These are phyloP conservation scores for Pyrrhoderma lamaoense DNA, from an alignment of 1,284 basidiomycete genomes.

Conservation along the genomic window DNA sequence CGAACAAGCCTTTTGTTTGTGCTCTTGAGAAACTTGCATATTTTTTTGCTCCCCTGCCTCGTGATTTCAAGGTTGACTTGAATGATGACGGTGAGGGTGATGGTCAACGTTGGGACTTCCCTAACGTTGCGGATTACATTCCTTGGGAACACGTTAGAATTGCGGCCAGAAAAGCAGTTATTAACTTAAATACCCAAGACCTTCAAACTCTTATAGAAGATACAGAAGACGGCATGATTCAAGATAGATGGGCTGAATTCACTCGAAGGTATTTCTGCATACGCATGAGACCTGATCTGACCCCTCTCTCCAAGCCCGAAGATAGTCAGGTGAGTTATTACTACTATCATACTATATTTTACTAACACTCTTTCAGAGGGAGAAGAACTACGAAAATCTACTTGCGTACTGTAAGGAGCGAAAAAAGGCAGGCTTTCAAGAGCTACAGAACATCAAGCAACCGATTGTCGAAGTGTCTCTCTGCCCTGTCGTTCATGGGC, in stretches of 20 bases:
- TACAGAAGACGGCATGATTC: constrained; percentile 56
- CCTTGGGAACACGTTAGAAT: constrained; percentile 56
- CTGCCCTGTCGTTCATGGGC: constrained; percentile 44
- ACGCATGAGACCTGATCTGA: constrained; percentile 54
- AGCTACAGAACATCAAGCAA: constrained; percentile 54
- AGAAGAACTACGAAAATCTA: constrained; percentile 47
- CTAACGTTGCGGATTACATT: constrained; percentile 41
- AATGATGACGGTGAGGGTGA: constrained; percentile 17
- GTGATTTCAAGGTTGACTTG: constrained; percentile 8
- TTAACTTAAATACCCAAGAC: constrained; percentile 39
- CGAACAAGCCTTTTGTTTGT: constrained; percentile 60
- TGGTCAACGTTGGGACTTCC: constrained; percentile 25
- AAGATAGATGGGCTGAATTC: constrained; percentile 71
- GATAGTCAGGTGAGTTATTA: constrained; percentile 46
- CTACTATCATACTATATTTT: not conserved
- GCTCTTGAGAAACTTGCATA: constrained; percentile 46
- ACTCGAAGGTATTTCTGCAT: constrained; percentile 58
- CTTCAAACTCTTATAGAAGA: constrained; percentile 36
- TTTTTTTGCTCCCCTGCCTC: constrained; percentile 53
- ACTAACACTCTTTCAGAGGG: constrained; percentile 38
- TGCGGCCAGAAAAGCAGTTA: constrained; percentile 44
- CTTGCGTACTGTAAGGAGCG: constrained; percentile 58
- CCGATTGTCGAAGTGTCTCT: constrained; percentile 62
- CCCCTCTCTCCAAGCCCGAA: constrained; percentile 58
- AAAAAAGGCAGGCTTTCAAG: constrained; percentile 48